phyloP scores from a whole-genome alignment of 2,329 filamentous ascomycete species.

The Alternaria burnsii region DNA sequence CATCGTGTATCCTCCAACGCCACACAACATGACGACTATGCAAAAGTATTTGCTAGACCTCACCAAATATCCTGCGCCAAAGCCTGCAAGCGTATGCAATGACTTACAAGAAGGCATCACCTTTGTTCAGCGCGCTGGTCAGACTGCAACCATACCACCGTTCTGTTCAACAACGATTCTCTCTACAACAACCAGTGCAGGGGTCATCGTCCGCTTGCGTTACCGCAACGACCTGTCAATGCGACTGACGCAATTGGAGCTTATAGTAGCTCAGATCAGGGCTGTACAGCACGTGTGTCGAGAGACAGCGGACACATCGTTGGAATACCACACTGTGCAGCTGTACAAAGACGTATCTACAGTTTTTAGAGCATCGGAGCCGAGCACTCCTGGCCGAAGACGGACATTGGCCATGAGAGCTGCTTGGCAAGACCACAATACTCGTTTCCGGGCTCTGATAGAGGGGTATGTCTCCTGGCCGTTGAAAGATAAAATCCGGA shows the following conservation, averaged over 20 bases:
- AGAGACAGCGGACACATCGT: not conserved
- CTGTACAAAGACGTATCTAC: not conserved
- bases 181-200: not conserved
- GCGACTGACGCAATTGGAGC: not conserved
- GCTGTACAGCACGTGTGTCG: not conserved
- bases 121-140: not conserved
- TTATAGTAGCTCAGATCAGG: not conserved
- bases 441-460: not conserved
- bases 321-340: slow-evolving; percentile 1
- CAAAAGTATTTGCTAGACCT: not conserved
- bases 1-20: slow-evolving; percentile 2
- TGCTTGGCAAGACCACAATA: not conserved
- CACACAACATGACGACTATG: slow-evolving; percentile 1
- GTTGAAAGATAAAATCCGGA: not conserved
- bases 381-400: not conserved
- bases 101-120: not conserved
- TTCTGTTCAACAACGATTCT: slow-evolving; percentile 2
- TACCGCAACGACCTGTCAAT: not conserved
- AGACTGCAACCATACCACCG: slow-evolving; percentile 1
- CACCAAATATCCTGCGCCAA: not conserved
- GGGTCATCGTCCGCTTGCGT: not conserved
- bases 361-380: not conserved
- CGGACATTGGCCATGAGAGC: not conserved
- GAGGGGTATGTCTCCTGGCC: not conserved
- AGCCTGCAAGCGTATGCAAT: not conserved